Percentiles rank a stretch among this genome's conserved stretches.
Conservation (phyloP, 345 rosid genomes). For the Abelmoschus esculentus region DNA sequence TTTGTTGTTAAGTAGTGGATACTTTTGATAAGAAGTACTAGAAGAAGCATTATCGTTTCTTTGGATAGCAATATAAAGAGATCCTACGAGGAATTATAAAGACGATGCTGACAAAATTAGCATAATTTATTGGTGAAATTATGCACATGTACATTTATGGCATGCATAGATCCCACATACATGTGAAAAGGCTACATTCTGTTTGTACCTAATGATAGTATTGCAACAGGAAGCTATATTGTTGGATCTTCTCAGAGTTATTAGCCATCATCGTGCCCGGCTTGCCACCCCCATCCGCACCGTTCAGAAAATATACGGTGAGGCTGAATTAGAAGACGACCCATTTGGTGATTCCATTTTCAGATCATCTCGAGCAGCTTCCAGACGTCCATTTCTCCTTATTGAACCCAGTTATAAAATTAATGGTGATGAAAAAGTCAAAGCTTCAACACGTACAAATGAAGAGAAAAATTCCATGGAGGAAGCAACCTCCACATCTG, state of each 20-base stretch:
- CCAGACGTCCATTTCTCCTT: constrained; percentile 53
- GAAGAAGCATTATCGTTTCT: background rate
- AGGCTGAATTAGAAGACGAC: constrained; percentile 59
- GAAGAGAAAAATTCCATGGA: constrained; percentile 46
- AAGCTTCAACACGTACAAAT: constrained; percentile 33
- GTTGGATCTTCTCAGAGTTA: constrained; percentile 84
- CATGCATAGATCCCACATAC: background rate
- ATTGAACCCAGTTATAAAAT: constrained; percentile 76
- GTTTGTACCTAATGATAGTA: constrained; percentile 4
- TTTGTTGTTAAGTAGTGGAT: background rate
- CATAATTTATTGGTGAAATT: background rate
- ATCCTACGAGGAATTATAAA: background rate
- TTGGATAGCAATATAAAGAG: background rate
- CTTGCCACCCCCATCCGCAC: constrained; percentile 98
- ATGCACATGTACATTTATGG: background rate
- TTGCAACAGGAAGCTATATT: constrained; percentile 77
- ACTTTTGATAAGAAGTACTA: background rate
- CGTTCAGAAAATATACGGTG: constrained; percentile 63
- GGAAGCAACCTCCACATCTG: constrained; percentile 31
- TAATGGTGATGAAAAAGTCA: constrained; percentile 46
- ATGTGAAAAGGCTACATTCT: background rate
- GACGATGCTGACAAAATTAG: background rate
- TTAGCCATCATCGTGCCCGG: constrained; percentile 77
- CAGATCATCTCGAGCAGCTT: constrained; percentile 40
- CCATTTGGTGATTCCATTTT: constrained; percentile 56